Conservation (phyloP, 371 early-diverging fungal genomes). For the Mortierella polycephala region DNA sequence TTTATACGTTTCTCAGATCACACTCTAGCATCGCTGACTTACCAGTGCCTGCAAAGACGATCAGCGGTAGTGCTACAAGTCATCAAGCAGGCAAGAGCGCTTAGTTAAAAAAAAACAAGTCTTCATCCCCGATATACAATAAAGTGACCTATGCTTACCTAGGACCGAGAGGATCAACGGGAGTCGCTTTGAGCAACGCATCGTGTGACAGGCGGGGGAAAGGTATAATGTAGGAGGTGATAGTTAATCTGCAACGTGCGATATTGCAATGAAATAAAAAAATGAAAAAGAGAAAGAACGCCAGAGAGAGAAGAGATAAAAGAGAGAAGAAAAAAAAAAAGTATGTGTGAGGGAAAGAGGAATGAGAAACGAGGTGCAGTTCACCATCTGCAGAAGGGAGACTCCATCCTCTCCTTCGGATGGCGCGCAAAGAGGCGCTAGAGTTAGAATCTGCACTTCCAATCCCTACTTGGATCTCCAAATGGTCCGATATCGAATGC, state of each 20-base stretch:
- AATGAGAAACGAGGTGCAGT: no score
- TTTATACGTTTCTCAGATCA: background rate
- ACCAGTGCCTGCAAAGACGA: conserved; percentile 30
- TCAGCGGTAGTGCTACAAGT: conserved; percentile 38
- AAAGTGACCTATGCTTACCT: conserved; percentile 9
- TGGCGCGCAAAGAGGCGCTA: conserved; percentile 1
- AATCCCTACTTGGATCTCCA: conserved; percentile 46
- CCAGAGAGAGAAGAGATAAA: background rate
- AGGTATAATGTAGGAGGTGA: background rate
- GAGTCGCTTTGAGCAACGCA: conserved; percentile 53
- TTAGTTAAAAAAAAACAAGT: background rate
- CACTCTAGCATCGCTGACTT: background rate
- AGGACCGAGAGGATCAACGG: conserved; percentile 51
- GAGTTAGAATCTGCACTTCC: conserved; percentile 45
- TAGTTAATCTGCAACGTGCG: no score
- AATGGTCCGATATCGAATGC: conserved; percentile 20
- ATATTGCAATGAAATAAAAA: no score
- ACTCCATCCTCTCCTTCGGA: no score
- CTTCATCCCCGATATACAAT: background rate
- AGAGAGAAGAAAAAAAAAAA: background rate
- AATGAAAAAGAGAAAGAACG: background rate
- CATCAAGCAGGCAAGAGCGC: background rate
- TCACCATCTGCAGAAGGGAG: no score
- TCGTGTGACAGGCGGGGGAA: conserved; percentile 3
- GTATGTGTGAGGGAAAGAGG: background rate